Evolutionary conservation across 352 stramenopile species (phyloP).

Genomic region (Pythium myriotylum): DNA sequence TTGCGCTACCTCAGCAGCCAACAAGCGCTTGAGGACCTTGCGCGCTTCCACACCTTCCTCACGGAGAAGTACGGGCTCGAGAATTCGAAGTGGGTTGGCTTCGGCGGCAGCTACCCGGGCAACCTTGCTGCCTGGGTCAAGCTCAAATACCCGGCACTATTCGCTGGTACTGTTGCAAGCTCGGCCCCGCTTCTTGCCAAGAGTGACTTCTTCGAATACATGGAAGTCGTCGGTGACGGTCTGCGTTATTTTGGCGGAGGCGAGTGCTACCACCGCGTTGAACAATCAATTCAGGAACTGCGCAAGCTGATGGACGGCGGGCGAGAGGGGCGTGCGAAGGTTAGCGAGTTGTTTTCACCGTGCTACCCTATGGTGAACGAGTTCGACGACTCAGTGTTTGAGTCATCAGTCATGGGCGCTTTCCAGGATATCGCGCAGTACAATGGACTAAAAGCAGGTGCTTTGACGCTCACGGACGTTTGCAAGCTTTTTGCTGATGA

Average conservation of each 20-base stretch:
- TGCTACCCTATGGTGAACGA: conserved; percentile 79
- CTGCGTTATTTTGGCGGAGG: conserved; percentile 83
- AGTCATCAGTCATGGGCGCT: conserved; percentile 71
- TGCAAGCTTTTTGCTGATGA: conserved; percentile 54
- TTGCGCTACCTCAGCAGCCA: conserved; percentile 89
- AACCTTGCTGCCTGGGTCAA: conserved; percentile 94
- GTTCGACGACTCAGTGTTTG: conserved; percentile 82
- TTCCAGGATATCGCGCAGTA: conserved; percentile 84
- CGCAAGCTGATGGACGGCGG: conserved; percentile 59
- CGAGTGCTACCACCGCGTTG: conserved; percentile 77
- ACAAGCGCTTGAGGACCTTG: conserved; percentile 92
- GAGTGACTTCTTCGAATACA: conserved; percentile 86
- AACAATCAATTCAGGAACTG: conserved; percentile 55
- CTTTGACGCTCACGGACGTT: conserved; percentile 61
- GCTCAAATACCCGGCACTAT: conserved; percentile 92
- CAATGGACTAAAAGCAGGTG: conserved; percentile 53
- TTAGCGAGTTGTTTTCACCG: conserved; percentile 57
- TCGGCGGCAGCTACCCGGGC: conserved; percentile 95
- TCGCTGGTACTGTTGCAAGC: conserved; percentile 91
- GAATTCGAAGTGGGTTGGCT: conserved; percentile 89
- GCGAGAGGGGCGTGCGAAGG: conserved; percentile 42
- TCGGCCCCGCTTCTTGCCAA: conserved; percentile 90
- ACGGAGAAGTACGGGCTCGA: conserved; percentile 67
- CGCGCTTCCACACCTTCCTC: conserved; percentile 85
- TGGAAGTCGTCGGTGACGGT: conserved; percentile 83